A percentile compares a stretch with the other conserved stretches of the same genome.
Conservation (phyloP, 495 filamentous ascomycete species). For the Xylaria nigripes region DNA sequence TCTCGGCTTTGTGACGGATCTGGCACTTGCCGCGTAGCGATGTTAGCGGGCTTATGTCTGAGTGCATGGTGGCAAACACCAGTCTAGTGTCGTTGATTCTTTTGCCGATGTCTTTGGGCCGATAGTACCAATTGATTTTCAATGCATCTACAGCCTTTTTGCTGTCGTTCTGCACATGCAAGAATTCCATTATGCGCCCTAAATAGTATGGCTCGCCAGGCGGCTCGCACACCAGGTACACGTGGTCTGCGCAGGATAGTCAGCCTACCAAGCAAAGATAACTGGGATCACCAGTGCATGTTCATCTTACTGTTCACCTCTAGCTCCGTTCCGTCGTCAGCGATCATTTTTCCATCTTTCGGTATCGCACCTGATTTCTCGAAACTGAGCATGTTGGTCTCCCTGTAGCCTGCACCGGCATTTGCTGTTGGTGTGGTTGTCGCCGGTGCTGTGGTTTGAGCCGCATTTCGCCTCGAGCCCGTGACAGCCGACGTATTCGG, state of each 20-base stretch:
- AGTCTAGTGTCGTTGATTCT: constrained; percentile 82
- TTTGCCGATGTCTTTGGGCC: constrained; percentile 88
- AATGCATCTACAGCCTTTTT: constrained; percentile 72
- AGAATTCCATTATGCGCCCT: constrained; percentile 94
- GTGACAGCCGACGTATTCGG: constrained; percentile 20
- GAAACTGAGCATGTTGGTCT: constrained; percentile 83
- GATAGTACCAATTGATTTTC: constrained; percentile 96
- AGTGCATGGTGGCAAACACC: constrained; percentile 96
- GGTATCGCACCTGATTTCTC: constrained; percentile 58
- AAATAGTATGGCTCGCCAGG: constrained; percentile 98
- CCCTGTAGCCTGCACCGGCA: constrained; percentile 28
- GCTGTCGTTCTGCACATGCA: constrained; percentile 67
- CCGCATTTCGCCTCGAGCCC: constrained; percentile 31
- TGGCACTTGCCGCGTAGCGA: constrained; percentile 87
- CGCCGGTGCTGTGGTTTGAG: constrained; percentile 13
- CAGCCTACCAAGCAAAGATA: constrained; percentile 8
- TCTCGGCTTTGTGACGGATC: constrained; percentile 79
- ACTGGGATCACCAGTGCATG: background rate
- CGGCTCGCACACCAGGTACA: constrained; percentile 95
- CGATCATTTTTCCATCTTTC: constrained; percentile 69
- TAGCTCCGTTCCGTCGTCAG: constrained; percentile 84
- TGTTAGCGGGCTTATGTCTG: constrained; percentile 86
- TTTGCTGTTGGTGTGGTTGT: too few species aligned
- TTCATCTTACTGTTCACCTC: constrained; percentile 70
- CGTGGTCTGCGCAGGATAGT: constrained; percentile 60